Conservation (phyloP, 2,329 filamentous ascomycete genomes). For the Aspergillus fumigatus region DNA sequence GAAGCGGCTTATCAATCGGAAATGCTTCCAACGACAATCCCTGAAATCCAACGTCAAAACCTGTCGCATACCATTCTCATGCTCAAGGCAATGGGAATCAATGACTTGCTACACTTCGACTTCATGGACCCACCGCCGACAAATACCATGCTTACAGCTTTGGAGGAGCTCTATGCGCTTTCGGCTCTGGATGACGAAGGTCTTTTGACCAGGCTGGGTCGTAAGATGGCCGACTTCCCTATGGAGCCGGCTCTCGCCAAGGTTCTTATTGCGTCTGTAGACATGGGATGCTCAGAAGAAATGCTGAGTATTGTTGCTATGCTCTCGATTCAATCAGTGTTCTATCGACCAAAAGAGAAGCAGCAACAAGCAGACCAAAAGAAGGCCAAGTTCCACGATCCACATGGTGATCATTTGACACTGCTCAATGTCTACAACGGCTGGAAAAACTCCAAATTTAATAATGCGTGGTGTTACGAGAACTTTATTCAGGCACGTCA, state of each 20-base stretch:
- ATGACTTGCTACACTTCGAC: slow-evolving; percentile 93
- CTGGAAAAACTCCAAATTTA: slow-evolving; percentile 85
- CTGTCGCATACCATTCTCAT: slow-evolving; percentile 89
- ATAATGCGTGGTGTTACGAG: slow-evolving; percentile 90
- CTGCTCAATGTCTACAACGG: slow-evolving; percentile 93
- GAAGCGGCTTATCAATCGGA: slow-evolving; percentile 94
- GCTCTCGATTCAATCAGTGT: slow-evolving; percentile 81
- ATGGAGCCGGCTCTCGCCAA: slow-evolving; percentile 95
- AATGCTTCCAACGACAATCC: slow-evolving; percentile 93
- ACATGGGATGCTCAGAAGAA: slow-evolving; percentile 87
- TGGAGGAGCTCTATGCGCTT: slow-evolving; percentile 91
- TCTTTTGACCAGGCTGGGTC: slow-evolving; percentile 79
- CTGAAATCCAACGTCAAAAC: slow-evolving; percentile 95
- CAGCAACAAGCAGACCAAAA: slow-evolving; percentile 95
- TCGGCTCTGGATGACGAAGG: slow-evolving; percentile 94
- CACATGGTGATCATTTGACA: slow-evolving; percentile 88
- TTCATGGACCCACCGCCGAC: slow-evolving; percentile 99
- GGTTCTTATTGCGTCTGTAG: slow-evolving; percentile 79
- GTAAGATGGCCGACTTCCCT: slow-evolving; percentile 98
- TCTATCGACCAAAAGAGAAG: slow-evolving; percentile 96
- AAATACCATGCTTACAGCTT: slow-evolving; percentile 93
- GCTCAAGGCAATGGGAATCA: slow-evolving; percentile 99
- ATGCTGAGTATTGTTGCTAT: slow-evolving; percentile 92
- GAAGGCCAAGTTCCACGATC: slow-evolving; percentile 95
- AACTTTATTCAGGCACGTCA: slow-evolving; percentile 93